phyloP scores from a whole-genome alignment of 768 basidiomycete genomes.

The Mycena vitilis region DNA sequence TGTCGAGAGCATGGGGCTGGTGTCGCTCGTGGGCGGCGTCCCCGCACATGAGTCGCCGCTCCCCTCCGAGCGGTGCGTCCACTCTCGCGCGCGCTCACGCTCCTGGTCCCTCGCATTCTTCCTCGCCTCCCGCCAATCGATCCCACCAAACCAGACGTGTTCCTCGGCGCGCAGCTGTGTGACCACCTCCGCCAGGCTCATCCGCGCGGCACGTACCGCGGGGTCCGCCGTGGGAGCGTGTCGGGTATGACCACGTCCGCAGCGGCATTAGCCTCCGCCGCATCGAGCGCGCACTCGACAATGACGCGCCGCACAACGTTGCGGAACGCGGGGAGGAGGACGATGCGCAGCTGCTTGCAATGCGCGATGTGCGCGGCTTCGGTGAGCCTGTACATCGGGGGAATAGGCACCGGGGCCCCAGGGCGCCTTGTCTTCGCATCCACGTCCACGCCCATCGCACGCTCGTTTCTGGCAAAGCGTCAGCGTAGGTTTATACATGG shows the following conservation, averaged over 20 bases:
- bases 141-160: slow-evolving; percentile 78
- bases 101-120: slow-evolving; percentile 50
- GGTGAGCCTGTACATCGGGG: slow-evolving; percentile 53
- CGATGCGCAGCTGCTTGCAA: slow-evolving; percentile 66
- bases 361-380: slow-evolving; percentile 72
- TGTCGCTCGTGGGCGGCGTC: slow-evolving; percentile 62
- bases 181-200: slow-evolving; percentile 73
- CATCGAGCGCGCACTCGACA: slow-evolving; percentile 67
- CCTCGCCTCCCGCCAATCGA: slow-evolving; percentile 61
- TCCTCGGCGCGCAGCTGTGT: slow-evolving; percentile 68
- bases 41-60: slow-evolving; percentile 62
- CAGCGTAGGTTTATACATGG: slow-evolving; percentile 37
- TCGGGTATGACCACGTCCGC: slow-evolving; percentile 44
- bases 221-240: slow-evolving; percentile 50
- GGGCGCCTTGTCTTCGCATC: slow-evolving; percentile 36
- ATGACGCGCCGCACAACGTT: slow-evolving; percentile 76
- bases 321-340: slow-evolving; percentile 73
- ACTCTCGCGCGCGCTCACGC: slow-evolving; percentile 14
- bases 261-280: slow-evolving; percentile 35
- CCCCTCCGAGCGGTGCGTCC: slow-evolving; percentile 35
- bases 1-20: slow-evolving; percentile 80
- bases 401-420: slow-evolving; percentile 61
- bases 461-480: slow-evolving; percentile 28
- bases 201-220: slow-evolving; percentile 62
- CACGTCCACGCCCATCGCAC: background rate